These are phyloP conservation scores for Colletotrichum trifolii DNA, from an alignment of 2,329 filamentous ascomycete genomes.

Conservation along the genomic window DNA sequence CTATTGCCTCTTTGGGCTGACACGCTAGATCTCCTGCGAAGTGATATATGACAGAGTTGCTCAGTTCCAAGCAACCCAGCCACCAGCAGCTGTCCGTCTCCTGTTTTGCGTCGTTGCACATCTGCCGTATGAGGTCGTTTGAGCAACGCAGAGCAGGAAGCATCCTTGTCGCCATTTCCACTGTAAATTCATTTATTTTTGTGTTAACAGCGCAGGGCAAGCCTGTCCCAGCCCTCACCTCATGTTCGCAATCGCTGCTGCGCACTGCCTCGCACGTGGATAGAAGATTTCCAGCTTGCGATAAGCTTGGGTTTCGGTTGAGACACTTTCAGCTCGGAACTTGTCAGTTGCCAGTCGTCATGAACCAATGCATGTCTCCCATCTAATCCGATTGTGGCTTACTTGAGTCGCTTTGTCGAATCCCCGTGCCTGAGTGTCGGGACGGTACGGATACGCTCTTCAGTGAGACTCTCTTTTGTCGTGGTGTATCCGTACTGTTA, in stretches of 20 bases:
- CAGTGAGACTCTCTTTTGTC: constrained; percentile 8
- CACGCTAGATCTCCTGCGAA: constrained; percentile 25
- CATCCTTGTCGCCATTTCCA: constrained; percentile 8
- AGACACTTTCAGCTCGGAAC: constrained; percentile 26
- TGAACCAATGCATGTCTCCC: constrained; percentile 29
- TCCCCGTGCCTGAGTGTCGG: constrained; percentile 32
- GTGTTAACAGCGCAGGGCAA: no score
- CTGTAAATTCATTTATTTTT: no score
- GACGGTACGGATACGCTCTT: constrained; percentile 19
- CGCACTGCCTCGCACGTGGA: no score
- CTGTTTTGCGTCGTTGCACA: constrained; percentile 2
- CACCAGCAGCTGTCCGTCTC: constrained; percentile 1
- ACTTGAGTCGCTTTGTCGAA: constrained; percentile 16
- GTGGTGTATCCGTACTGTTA: neutral
- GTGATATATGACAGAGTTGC: constrained; percentile 25
- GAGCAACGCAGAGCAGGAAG: neutral
- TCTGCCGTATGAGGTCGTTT: constrained; percentile 2
- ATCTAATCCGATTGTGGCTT: constrained; percentile 24
- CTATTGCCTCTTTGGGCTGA: constrained; percentile 30
- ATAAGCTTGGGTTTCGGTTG: constrained; percentile 13
- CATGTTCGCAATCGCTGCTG: no score
- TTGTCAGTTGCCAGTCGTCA: constrained; percentile 19
- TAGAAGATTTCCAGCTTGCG: neutral
- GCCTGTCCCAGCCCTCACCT: no score
- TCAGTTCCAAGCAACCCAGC: neutral